These are phyloP conservation scores for Ceratorhiza oryzae-sativae DNA, from an alignment of 1,284 basidiomycete species.

Conservation along the genomic window DNA sequence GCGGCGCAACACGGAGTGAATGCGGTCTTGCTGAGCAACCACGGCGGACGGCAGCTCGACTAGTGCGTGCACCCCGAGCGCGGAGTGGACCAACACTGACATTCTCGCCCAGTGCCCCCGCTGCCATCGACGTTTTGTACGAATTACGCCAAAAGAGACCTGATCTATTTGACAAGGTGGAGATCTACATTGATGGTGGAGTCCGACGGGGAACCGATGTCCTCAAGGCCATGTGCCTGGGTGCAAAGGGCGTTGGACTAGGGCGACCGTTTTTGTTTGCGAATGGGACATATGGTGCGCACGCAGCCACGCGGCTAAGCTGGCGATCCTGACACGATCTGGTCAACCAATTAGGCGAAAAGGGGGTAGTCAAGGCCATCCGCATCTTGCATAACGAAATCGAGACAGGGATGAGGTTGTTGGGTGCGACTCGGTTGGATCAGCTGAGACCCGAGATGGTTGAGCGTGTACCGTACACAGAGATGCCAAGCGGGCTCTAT, in stretches of 20 bases:
- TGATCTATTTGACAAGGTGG: conserved; percentile 56
- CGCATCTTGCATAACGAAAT: conserved; percentile 57
- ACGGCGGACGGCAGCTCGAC: conserved; percentile 56
- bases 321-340: conserved; percentile 26
- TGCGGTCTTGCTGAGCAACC: conserved; percentile 58
- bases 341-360: conserved; percentile 49
- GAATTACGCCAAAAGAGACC: conserved; percentile 55
- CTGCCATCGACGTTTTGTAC: conserved; percentile 54
- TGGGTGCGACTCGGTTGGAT: conserved; percentile 54
- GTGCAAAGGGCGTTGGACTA: conserved; percentile 62
- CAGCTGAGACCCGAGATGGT: conserved; percentile 60
- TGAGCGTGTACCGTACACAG: conserved; percentile 26
- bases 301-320: neutral
- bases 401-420: conserved; percentile 57
- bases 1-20: conserved; percentile 58
- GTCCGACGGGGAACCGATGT: conserved; percentile 60
- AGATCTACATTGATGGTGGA: conserved; percentile 63
- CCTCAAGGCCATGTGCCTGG: conserved; percentile 62
- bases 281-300: conserved; percentile 55
- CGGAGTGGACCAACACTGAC: neutral
- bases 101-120: conserved; percentile 48
- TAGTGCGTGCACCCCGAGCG: conserved; percentile 47
- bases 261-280: conserved; percentile 61
- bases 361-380: conserved; percentile 56
- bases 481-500: conserved; percentile 32